phyloP scores from a whole-genome alignment of 2,329 filamentous ascomycete genomes.

The Penicillium nordicum region DNA sequence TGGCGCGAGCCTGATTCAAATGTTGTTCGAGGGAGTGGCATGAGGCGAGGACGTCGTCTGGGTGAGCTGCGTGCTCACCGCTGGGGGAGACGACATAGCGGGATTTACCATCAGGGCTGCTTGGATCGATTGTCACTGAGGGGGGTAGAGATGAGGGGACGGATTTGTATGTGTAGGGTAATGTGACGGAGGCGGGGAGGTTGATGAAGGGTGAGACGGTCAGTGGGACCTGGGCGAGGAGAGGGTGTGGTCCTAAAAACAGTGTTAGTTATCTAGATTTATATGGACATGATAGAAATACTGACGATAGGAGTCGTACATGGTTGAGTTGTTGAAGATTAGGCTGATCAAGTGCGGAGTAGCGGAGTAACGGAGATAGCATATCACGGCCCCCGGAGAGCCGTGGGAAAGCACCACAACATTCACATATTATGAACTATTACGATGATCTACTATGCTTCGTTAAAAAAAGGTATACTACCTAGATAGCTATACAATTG shows the following conservation, averaged over 20 bases:
- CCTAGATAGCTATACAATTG: too few species aligned
- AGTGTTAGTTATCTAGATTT: neutral
- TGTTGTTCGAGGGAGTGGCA: slow-evolving; percentile 76
- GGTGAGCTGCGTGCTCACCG: slow-evolving; percentile 78
- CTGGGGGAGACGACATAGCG: slow-evolving; percentile 74
- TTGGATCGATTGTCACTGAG: slow-evolving; percentile 57
- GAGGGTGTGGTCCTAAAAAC: slow-evolving; percentile 67
- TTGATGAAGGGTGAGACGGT: slow-evolving; percentile 93
- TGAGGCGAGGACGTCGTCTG: slow-evolving; percentile 77
- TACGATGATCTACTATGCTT: neutral
- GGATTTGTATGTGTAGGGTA: slow-evolving; percentile 92
- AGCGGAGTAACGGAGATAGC: slow-evolving; percentile 1
- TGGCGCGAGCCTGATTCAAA: slow-evolving; percentile 64
- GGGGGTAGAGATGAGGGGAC: slow-evolving; percentile 83
- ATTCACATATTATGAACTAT: neutral
- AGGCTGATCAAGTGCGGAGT: slow-evolving; percentile 5
- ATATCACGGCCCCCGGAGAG: neutral
- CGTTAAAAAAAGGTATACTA: too few species aligned
- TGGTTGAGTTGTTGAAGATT: slow-evolving; percentile 17
- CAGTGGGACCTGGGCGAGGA: slow-evolving; percentile 87
- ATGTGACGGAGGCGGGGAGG: slow-evolving; percentile 81
- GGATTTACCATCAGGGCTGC: slow-evolving; percentile 49
- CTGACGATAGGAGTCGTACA: slow-evolving; percentile 48
- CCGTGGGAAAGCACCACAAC: neutral
- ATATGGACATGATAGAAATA: slow-evolving; percentile 2